Conservation (phyloP, 2,329 filamentous ascomycete genomes). For the Cladophialophora carrionii region DNA sequence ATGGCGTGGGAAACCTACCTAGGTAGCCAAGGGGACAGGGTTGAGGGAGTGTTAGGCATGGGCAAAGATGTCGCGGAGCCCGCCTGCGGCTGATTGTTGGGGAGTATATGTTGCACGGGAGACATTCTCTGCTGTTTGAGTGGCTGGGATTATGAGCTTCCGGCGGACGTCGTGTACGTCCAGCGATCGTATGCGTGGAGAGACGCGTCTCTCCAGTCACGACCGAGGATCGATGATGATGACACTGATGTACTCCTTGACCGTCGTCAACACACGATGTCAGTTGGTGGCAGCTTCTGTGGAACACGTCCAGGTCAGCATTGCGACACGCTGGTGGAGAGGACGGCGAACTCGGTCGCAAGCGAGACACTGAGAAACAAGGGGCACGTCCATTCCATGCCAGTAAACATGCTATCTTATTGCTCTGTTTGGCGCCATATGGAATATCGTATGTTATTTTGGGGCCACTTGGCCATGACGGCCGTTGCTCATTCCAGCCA, state of each 20-base stretch:
- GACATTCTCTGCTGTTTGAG: neutral
- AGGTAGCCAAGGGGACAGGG: neutral
- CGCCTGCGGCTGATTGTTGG: neutral
- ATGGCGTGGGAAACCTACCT: neutral
- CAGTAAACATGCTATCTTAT: constrained; percentile 5
- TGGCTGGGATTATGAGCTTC: neutral
- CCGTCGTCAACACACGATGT: too few relatives aligned
- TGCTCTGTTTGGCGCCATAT: constrained; percentile 13
- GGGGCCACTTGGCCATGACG: neutral
- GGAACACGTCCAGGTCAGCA: neutral
- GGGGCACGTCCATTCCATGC: constrained; percentile 2
- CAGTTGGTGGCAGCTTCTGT: too few relatives aligned
- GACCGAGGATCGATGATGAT: too few relatives aligned
- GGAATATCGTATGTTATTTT: neutral
- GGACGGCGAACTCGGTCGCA: neutral
- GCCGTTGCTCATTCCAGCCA: constrained; percentile 33
- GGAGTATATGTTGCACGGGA: neutral
- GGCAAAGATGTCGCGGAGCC: neutral
- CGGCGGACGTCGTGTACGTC: too few relatives aligned
- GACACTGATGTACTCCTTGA: too few relatives aligned
- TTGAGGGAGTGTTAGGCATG: neutral
- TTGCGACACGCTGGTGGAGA: neutral
- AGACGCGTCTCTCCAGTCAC: too few relatives aligned
- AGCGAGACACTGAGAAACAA: neutral
- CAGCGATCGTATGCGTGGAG: too few relatives aligned